These are phyloP conservation scores for Lachancea quebecensis DNA, from an alignment of 805 yeast genomes.

Conservation along the genomic window DNA sequence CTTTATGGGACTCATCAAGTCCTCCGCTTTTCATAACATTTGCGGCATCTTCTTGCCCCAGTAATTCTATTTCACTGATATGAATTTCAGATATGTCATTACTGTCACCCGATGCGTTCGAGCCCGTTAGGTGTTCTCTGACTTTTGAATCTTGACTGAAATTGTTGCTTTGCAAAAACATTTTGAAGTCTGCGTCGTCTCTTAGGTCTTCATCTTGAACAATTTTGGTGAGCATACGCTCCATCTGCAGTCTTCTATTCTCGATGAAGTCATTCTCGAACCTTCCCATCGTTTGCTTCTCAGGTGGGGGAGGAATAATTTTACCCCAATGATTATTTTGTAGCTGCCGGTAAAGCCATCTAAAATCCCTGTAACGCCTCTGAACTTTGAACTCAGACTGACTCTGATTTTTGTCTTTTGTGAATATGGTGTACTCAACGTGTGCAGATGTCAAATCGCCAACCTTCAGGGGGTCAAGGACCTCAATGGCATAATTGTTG, in stretches of 20 bases:
- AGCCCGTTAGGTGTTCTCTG: conserved; percentile 54
- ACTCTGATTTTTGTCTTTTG: conserved; percentile 39
- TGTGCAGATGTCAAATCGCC: conserved; percentile 88
- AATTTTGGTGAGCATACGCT: conserved; percentile 77
- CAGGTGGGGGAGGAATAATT: conserved; percentile 93
- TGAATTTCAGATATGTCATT: conserved; percentile 34
- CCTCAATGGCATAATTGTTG: conserved; percentile 54
- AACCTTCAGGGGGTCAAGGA: conserved; percentile 86
- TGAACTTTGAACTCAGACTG: conserved; percentile 52
- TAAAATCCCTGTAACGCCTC: conserved; percentile 83
- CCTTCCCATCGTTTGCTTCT: conserved; percentile 87
- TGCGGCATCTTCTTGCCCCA: conserved; percentile 31
- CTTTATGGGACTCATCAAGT: conserved; percentile 50
- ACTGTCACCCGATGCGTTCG: conserved; percentile 41
- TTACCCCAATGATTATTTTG: conserved; percentile 83
- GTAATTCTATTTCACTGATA: conserved; percentile 27
- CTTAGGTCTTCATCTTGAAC: conserved; percentile 49
- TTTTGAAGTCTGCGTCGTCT: conserved; percentile 65
- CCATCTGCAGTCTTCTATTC: conserved; percentile 74
- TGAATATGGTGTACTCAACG: conserved; percentile 73
- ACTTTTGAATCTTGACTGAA: conserved; percentile 64
- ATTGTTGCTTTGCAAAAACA: conserved; percentile 70
- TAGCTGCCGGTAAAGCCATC: conserved; percentile 89
- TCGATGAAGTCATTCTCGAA: conserved; percentile 88
- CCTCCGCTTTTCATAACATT: conserved; percentile 25